Base-by-base conservation (phyloP, 2,329 filamentous ascomycete genomes). In the Aphanoascus verrucosus region DNA sequence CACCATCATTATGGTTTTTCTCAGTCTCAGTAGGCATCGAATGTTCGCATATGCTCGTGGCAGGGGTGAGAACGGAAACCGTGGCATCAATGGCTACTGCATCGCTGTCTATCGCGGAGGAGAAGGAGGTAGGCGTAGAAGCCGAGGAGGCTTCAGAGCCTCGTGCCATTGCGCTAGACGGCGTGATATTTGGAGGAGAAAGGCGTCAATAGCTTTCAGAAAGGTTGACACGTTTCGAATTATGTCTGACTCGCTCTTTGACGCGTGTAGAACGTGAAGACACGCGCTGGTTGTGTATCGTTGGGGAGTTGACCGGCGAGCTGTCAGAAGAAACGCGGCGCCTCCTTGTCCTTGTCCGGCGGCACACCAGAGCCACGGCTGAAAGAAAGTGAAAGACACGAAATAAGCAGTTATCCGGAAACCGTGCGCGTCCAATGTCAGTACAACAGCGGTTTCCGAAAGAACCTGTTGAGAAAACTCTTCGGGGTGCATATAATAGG, bases 1-100 rank as follows among this genome's bases (percentile, higher is more conserved):
- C 17, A 14, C 12, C 34, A 20, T 40, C 23, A 6, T 20, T 38
- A 37, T 12, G 14, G 20, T 61, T 63, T 58, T 64, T 63, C 59
- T 67, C 64, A 55, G 68, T 66, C 59, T 66, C n/a, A 5, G 19
- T 66, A 58, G 67, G 68, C 59, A 68, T 72, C 4, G 69, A 70
- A 1, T 68, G 70, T 53, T 72, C 69, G n/a, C 69, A 72, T 42
- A 57, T 11, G 56, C 70, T 72, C 40, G 69, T 69, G 52, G 71
- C 69, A 51, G 70, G 70, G 2, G 70, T 72, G 15, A 72, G 63
- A n/a, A 71, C 63, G 56, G 70, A 67, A 59, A 67, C 67, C 15
- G 67, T 63, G 15, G 67, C 62, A 47, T 55, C 49, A 35, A 52
- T 40, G 15, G 49, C 19, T 7, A 49, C 55, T 38, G 45, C 28